Evolutionary conservation across 108 stramenopile species (phyloP).

Genomic region (Cylindrotheca closterium): DNA sequence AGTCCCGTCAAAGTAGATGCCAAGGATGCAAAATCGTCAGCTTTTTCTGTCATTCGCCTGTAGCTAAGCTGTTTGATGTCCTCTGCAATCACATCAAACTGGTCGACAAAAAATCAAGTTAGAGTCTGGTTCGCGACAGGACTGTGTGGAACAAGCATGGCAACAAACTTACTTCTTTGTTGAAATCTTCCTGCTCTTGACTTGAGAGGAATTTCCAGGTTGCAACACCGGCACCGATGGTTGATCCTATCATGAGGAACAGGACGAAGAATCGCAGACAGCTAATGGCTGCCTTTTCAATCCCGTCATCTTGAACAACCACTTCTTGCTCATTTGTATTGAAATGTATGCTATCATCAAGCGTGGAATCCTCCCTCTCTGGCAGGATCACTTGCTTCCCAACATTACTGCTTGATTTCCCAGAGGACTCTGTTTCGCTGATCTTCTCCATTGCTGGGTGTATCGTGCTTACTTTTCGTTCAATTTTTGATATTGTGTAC

Average conservation of each 20-base stretch:
- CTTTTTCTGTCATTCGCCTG: not conserved
- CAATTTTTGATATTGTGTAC: no score
- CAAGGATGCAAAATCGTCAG: constrained; percentile 1
- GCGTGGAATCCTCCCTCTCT: no score
- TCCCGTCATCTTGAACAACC: no score
- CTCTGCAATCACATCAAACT: constrained; percentile 11
- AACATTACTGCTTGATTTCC: no score
- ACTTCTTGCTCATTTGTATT: no score
- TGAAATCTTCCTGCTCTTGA: not conserved
- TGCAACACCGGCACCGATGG: not conserved
- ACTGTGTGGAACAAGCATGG: not conserved
- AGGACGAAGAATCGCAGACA: constrained; percentile 7
- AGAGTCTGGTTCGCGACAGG: not conserved
- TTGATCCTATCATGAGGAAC: not conserved
- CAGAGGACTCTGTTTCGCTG: no score
- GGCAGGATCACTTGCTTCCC: no score
- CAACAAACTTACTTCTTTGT: constrained; percentile 1
- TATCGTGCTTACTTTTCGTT: no score
- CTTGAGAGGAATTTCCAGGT: constrained; percentile 4
- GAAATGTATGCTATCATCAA: no score
- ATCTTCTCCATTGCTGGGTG: no score
- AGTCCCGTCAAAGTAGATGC: constrained; percentile 3
- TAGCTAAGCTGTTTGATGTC: not conserved
- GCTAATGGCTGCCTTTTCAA: constrained; percentile 1
- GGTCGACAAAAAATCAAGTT: not conserved